A percentile compares a stretch with the other conserved stretches of the same genome.
These are phyloP conservation scores for Rubia tinctorum DNA, from an alignment of 305 asterid species.

Conservation along the genomic window DNA sequence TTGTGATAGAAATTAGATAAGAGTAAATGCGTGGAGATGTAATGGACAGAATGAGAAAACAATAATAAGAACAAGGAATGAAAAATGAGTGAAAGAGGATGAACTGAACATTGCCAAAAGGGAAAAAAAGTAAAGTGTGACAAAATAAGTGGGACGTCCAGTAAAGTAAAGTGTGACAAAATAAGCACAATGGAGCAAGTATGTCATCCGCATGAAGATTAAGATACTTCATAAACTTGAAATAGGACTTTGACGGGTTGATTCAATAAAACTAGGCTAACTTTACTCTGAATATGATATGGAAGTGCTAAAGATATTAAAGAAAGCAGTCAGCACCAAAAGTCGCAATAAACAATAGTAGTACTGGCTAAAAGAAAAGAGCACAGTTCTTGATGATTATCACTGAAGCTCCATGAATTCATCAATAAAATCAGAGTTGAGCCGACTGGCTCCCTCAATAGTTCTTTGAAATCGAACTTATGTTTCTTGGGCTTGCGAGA, in stretches of 20 bases:
- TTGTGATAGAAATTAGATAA: neutral
- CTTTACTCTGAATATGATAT: neutral
- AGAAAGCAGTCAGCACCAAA: neutral
- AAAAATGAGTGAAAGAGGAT: too few relatives aligned
- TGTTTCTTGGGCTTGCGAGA: neutral
- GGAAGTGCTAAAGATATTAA: too few relatives aligned
- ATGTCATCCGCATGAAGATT: neutral
- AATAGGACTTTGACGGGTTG: neutral
- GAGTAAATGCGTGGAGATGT: too few relatives aligned
- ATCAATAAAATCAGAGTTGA: neutral
- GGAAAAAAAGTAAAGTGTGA: too few relatives aligned
- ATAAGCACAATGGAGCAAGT: neutral
- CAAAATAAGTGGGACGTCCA: too few relatives aligned
- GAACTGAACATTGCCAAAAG: too few relatives aligned
- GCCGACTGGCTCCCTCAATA: too few relatives aligned
- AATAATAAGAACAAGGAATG: too few relatives aligned
- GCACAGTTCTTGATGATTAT: too few relatives aligned
- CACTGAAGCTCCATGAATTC: neutral
- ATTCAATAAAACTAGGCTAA: neutral
- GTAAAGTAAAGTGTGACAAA: neutral
- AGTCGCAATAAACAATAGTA: neutral
- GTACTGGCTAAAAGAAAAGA: neutral
- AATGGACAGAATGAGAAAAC: too few relatives aligned
- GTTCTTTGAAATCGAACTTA: too few relatives aligned
- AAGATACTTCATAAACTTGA: neutral